Evolutionary conservation across 228 moss, liverwort and hornwort genomes (phyloP), one percentile per base, ranked within the genome.

Genomic region (Sphagnum magellanicum): DNA sequence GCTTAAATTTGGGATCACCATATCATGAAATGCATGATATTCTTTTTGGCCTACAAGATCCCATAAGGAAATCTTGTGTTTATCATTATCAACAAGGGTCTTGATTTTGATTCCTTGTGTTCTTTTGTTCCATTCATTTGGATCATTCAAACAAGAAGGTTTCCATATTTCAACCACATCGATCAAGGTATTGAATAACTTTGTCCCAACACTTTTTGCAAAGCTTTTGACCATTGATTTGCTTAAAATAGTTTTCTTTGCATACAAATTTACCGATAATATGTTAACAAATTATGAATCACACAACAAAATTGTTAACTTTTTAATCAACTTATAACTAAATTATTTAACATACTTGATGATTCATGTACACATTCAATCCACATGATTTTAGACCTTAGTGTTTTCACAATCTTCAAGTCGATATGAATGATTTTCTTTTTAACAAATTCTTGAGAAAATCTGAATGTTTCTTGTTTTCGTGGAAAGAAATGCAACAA

Each of bases 11-110:
- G 63, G 63, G 9, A 63, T 17, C 63, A 63, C 16, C 16, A 16
- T n/a, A 10, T 63, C 63, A 32, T 63, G 63, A 46, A 63, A 63
- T n/a, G 46, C 63, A 63, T 63, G 63, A 63, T 63, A 63, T 15
- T 63, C 63, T 32, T 63, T 15, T 63, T 63, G 63, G 63, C 15
- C 63, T 0, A 15, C 63, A 47, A 63, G 63, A 63, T 63, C 63
- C 3, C 63, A 63, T 5, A 63, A n/a, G 6, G 4, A 16, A 47
- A 63, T 63, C 32, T 63, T 63, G 8, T 32, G 0, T 10, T 63
- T 1, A 46, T 4, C 63, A 63, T 63, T 17, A 0, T 63, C 63
- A 8, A 63, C 9, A 16, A 63, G 32, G 32, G 32, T 14, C 7
- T 5, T 63, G 17, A 63, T 63, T 10, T 63, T 17, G n/a, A 63